A percentile compares a stretch with the other conserved stretches of the same genome.
Conservation (phyloP, 2,329 filamentous ascomycete genomes). For the Xylaria sp. region DNA sequence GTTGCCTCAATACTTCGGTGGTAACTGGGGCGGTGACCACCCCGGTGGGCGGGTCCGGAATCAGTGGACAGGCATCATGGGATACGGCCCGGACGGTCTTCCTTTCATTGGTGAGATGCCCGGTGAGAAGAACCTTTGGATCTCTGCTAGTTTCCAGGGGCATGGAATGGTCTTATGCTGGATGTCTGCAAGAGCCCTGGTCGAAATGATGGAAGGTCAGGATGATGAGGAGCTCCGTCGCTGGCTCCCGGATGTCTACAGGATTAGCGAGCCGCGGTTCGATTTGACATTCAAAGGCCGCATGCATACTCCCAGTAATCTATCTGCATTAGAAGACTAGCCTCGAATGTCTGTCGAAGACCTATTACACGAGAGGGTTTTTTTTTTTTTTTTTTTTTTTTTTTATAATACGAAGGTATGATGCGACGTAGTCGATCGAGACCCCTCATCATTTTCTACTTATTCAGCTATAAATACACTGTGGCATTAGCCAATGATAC, state of each 20-base stretch:
- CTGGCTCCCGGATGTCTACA: conserved; percentile 66
- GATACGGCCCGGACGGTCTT: conserved; percentile 62
- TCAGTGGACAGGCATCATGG: conserved; percentile 68
- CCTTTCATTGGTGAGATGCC: conserved; percentile 63
- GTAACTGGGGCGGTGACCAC: conserved; percentile 59
- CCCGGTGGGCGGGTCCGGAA: conserved; percentile 53
- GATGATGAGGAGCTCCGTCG: conserved; percentile 48
- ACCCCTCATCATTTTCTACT: too few relatives aligned
- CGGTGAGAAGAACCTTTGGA: conserved; percentile 60
- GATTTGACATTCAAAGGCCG: conserved; percentile 49
- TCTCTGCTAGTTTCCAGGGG: conserved; percentile 70
- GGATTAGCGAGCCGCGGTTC: conserved; percentile 58
- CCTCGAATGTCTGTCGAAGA: neutral
- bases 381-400: too few relatives aligned
- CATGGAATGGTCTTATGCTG: conserved; percentile 74
- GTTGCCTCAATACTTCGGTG: conserved; percentile 62
- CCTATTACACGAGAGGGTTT: too few relatives aligned
- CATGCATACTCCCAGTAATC: conserved; percentile 34
- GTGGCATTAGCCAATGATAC: too few relatives aligned
- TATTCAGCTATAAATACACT: too few relatives aligned
- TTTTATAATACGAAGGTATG: too few relatives aligned
- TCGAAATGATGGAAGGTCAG: conserved; percentile 59
- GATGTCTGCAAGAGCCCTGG: conserved; percentile 67
- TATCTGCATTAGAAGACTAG: neutral
- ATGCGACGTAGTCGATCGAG: too few relatives aligned